Base-by-base conservation (phyloP, 1,284 basidiomycete species). In the Fomitopsis schrenkii region DNA sequence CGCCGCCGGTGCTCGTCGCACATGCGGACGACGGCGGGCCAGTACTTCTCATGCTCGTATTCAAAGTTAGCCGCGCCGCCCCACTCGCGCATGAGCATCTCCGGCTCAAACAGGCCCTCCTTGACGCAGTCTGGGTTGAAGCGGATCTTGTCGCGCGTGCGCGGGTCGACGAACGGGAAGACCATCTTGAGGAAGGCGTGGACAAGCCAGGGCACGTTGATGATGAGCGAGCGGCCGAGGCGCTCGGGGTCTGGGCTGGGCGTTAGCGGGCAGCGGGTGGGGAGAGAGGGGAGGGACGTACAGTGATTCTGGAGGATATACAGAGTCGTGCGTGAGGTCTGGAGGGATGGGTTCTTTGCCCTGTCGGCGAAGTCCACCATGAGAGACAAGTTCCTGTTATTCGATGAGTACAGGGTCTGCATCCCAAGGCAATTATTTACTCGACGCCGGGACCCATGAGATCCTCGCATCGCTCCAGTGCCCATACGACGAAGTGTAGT, bases 221-320 rank as follows among this genome's bases (percentile, higher is more conserved):
- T 81, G 66, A 97, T 87, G 52, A 95, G 77, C 1, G 93, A 87
- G 28, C 86, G 80, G n/a, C 94, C 94, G 40, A 98, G 85, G n/a
- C 94, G 86, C 76, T 97, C 95, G 0, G 94, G 93, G 71, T 97
- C 94, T 63, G 88, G 84, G 73, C 96, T 94, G 30, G 96, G 78
- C 66, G 95, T 12, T 14, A 15, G 5, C 9, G n/a, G 12, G 26
- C 4, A 26, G 6, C 5, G 14, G 41, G 48, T 15, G n/a, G n/a
- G 10, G 44, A 30, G 17, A 17, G 22, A 19, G 14, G 35, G 42
- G 28, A 55, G 48, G 22, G 94, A 95, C 64, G 45, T 57, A 70
- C 68, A 70, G 72, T 97, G 94, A 56, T 89, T 87, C 72, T 97
- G 95, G 30, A 97, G 79, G 67, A 95, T 93, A 73, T 83, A 79